Percentiles rank a stretch among this genome's conserved stretches.
Conservation (phyloP, 345 rosid genomes). For the Clausena lansium region DNA sequence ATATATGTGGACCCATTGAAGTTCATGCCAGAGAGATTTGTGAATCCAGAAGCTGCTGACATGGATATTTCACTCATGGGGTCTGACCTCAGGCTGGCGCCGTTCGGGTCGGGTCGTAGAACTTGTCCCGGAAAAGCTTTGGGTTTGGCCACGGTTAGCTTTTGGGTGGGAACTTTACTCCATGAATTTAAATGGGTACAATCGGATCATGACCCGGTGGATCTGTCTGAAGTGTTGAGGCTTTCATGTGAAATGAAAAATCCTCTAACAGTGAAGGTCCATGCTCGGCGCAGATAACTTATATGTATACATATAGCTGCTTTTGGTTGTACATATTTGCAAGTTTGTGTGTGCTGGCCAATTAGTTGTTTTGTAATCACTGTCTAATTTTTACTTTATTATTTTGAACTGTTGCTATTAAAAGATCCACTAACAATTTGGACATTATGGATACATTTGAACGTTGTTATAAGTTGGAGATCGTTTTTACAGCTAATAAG, state of each 20-base stretch:
- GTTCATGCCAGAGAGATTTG: slow-evolving; percentile 46
- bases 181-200: slow-evolving; percentile 48
- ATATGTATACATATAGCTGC: neutral
- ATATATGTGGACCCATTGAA: slow-evolving; percentile 40
- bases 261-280: slow-evolving; percentile 37
- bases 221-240: slow-evolving; percentile 40
- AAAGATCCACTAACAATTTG: neutral
- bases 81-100: slow-evolving; percentile 50
- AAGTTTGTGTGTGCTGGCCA: neutral
- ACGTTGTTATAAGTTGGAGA: neutral
- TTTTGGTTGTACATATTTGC: neutral
- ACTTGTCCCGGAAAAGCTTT: slow-evolving; percentile 49
- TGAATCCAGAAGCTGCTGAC: slow-evolving; percentile 8
- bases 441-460: neutral
- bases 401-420: neutral
- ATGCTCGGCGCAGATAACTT: slow-evolving; percentile 22
- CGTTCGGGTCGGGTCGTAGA: slow-evolving; percentile 59
- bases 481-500: neutral
- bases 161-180: slow-evolving; percentile 42
- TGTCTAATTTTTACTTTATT: neutral
- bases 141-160: slow-evolving; percentile 43
- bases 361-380: neutral
- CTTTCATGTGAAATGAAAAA: slow-evolving; percentile 54
- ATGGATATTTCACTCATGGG: slow-evolving; percentile 39
- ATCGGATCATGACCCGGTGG: slow-evolving; percentile 32